These are phyloP conservation scores for Pythium phragmiticola DNA, from an alignment of 352 stramenopile genomes.

Conservation along the genomic window DNA sequence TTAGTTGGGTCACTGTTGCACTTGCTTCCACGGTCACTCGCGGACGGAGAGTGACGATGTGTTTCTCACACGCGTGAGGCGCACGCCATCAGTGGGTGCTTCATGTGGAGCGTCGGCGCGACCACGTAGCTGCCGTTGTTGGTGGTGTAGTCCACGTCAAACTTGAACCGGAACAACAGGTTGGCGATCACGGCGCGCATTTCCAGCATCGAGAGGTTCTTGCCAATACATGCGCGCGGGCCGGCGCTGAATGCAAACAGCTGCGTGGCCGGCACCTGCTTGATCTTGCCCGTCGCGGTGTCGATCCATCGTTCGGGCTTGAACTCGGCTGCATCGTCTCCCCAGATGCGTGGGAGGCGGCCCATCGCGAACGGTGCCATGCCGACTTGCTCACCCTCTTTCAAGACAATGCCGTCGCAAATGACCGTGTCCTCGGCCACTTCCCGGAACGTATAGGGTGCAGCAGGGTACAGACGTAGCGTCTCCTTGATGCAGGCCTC, in stretches of 20 bases:
- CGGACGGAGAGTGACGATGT: no score
- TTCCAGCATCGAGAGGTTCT: conserved; percentile 30
- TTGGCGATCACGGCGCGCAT: conserved; percentile 16
- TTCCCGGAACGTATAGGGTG: conserved; percentile 55
- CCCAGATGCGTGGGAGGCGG: conserved; percentile 23
- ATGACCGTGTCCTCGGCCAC: conserved; percentile 53
- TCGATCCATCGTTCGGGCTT: conserved; percentile 42
- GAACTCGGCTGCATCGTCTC: conserved; percentile 15
- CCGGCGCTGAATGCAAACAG: conserved; percentile 47
- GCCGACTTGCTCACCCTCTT: conserved; percentile 23
- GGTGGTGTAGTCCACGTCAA: conserved; percentile 13
- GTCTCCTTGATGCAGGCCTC: conserved; percentile 66
- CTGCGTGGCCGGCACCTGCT: conserved; percentile 21
- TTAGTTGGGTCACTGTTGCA: no score
- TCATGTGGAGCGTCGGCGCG: conserved; percentile 18
- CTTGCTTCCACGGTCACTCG: no score
- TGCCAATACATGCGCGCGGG: conserved; percentile 46
- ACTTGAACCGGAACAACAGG: conserved; percentile 16
- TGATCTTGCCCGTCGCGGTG: conserved; percentile 5
- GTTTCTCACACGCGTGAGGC: conserved; percentile 1
- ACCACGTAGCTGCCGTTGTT: conserved; percentile 23
- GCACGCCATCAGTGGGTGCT: conserved; percentile 15
- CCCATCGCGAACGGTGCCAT: conserved; percentile 38
- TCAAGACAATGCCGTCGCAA: conserved; percentile 28
- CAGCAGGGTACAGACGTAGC: conserved; percentile 55